Evolutionary conservation across 108 stramenopile species (phyloP).

Genomic region (Stephanodiscus minutulus): DNA sequence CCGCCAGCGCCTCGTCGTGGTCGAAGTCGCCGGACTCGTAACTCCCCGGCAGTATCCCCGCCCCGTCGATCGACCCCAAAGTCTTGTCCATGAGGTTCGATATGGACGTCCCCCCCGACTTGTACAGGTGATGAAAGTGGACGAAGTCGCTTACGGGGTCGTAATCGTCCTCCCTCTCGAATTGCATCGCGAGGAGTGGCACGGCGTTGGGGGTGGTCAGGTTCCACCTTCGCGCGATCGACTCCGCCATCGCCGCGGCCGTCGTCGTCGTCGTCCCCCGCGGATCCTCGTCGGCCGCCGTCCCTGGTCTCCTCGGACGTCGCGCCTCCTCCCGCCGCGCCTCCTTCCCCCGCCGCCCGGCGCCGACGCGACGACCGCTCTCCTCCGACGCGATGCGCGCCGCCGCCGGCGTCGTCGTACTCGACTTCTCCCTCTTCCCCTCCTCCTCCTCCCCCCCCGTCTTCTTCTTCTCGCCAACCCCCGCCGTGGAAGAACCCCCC

Average conservation of each 20-base stretch:
- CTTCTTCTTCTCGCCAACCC: no score
- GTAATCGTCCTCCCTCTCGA: constrained; percentile 33
- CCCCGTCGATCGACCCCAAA: background rate
- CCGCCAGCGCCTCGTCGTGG: constrained; percentile 43
- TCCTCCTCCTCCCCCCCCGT: no score
- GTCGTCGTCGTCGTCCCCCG: background rate
- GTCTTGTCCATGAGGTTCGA: constrained; percentile 38
- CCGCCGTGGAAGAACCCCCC: background rate
- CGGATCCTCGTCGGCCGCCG: no score
- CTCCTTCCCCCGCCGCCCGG: no score
- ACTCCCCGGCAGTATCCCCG: constrained; percentile 29
- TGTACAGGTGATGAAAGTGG: constrained; percentile 51
- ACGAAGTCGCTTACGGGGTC: constrained; percentile 31
- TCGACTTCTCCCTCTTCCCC: background rate
- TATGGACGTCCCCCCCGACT: constrained; percentile 41
- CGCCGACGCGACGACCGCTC: no score
- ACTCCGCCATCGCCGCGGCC: background rate
- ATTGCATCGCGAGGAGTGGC: constrained; percentile 24
- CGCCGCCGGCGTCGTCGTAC: background rate
- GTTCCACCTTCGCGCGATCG: constrained; percentile 42
- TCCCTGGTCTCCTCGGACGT: no score
- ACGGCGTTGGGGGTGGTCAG: constrained; percentile 33
- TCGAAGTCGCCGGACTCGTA: constrained; percentile 37
- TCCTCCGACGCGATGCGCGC: no score
- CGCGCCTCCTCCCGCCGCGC: no score